Conservation (phyloP, 1,284 basidiomycete species). For the Wallemia hederae region DNA sequence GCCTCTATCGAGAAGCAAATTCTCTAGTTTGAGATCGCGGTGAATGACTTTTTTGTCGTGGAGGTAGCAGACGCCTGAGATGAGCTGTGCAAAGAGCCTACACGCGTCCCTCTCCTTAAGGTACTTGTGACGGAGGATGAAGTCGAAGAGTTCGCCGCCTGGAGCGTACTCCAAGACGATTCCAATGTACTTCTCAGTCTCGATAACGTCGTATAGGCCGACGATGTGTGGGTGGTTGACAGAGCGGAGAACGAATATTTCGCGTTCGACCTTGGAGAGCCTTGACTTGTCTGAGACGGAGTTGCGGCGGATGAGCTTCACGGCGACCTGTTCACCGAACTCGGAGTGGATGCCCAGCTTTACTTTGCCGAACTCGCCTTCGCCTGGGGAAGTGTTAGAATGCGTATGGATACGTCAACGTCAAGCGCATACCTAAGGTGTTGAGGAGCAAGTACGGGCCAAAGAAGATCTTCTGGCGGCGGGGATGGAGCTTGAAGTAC, state of each 20-base stretch:
- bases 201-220: constrained; percentile 89
- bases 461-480: constrained; percentile 63
- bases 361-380: constrained; percentile 98
- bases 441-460: constrained; percentile 83
- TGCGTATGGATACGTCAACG: neutral
- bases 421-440: constrained; percentile 25
- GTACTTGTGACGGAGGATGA: constrained; percentile 92
- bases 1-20: constrained; percentile 80
- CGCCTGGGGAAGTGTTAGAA: constrained; percentile 22
- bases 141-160: constrained; percentile 95
- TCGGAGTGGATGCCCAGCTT: constrained; percentile 82
- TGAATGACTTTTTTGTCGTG: constrained; percentile 98
- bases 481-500: constrained; percentile 54
- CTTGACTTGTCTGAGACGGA: constrained; percentile 63
- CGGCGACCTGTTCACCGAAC: constrained; percentile 96
- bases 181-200: constrained; percentile 98
- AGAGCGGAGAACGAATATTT: constrained; percentile 83
- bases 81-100: constrained; percentile 88
- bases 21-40: constrained; percentile 96
- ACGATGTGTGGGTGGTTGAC: constrained; percentile 97
- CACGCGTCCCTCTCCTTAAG: constrained; percentile 83
- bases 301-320: constrained; percentile 83
- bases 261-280: constrained; percentile 84
- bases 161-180: constrained; percentile 89
- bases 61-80: constrained; percentile 95